Base-by-base conservation (phyloP, 73 alveolate genomes). In the Blepharisma japonicum region DNA sequence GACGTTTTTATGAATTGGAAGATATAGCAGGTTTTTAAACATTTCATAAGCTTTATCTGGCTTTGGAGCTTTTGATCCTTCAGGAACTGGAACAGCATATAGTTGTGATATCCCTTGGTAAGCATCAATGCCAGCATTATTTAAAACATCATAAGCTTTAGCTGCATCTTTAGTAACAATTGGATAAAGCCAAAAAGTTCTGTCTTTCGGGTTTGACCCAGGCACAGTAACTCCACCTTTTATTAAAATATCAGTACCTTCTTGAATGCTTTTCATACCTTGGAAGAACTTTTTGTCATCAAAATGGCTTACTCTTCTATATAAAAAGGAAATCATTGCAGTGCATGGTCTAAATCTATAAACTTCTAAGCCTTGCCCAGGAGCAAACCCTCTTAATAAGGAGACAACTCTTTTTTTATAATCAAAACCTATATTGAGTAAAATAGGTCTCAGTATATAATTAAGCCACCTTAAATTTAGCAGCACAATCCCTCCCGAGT, bases 101-200 rank as follows among this genome's bases (percentile, higher is more conserved):
- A 90, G 77, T 70, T 90, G 61, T 6, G 94, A 87, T 8, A 89
- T 93, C 27, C 96, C 96, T 83, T 83, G 68, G 49, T 87, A 90
- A 27, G 92, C 96, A 84, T 90, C 92, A 21, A 90, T 79, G 6
- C 96, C 96, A 74, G 91, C 86, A 6, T 81, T 53, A 55, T 83
- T 83, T 56, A 90, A 67, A 70, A 71, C 79, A 20, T 80, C 85
- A 51, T 78, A 79, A 77, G 86, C 86, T 7, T 68, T 68, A 50
- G 71, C 54, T 47, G 88, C 90, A 70, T 87, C 61, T 8, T 87
- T 89, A 21, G 82, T 92, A 50, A 89, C 91, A 80, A 90, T 84
- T 18, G 96, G 96, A 87, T 87, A 90, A 38, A 90, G 78, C 96
- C 96, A 90, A 55, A 83, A 90, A n/a, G 78, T 81, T 66, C 93